These are phyloP conservation scores for Borovskyia barvae DNA, from an alignment of 208 protist genomes.

Conservation along the genomic window DNA sequence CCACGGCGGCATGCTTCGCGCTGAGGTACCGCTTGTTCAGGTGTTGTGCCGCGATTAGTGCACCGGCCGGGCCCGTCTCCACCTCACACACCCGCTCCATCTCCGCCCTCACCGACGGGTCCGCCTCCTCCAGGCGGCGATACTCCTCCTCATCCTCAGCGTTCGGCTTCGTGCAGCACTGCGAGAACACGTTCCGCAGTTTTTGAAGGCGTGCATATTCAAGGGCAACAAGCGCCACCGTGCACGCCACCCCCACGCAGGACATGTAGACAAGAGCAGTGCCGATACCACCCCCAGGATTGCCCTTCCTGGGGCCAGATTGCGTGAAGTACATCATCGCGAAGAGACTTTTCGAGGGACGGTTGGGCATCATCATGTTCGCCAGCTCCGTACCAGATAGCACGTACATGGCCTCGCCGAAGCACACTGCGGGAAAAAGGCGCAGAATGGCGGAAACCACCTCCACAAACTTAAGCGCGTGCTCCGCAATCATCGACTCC, in stretches of 20 bases:
- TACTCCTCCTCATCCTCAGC: slow-evolving; percentile 20
- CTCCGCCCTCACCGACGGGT: slow-evolving; percentile 38
- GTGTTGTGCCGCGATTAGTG: slow-evolving; percentile 68
- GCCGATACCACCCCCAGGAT: slow-evolving; percentile 52
- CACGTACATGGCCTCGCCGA: slow-evolving; percentile 75
- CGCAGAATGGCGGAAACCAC: slow-evolving; percentile 53
- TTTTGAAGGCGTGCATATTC: slow-evolving; percentile 57
- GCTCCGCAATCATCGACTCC: slow-evolving; percentile 59
- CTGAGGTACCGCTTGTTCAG: slow-evolving; percentile 56
- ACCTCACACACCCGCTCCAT: slow-evolving; percentile 43
- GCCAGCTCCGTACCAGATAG: slow-evolving; percentile 51
- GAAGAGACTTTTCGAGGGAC: slow-evolving; percentile 37
- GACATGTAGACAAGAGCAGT: slow-evolving; percentile 78
- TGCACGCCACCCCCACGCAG: slow-evolving; percentile 43
- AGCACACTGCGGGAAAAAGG: slow-evolving; percentile 64
- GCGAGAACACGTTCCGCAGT: slow-evolving; percentile 9
- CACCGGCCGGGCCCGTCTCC: slow-evolving; percentile 34
- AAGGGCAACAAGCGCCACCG: slow-evolving; percentile 49
- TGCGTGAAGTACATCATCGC: slow-evolving; percentile 29
- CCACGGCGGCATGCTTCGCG: slow-evolving; percentile 33
- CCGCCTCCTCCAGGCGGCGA: slow-evolving; percentile 8
- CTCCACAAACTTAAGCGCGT: slow-evolving; percentile 43
- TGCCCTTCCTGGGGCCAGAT: too few species aligned
- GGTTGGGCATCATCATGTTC: slow-evolving; percentile 43
- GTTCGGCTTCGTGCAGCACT: slow-evolving; percentile 18